Evolutionary conservation across 768 basidiomycete species (phyloP).

Genomic region (Crepidotus variabilis): DNA sequence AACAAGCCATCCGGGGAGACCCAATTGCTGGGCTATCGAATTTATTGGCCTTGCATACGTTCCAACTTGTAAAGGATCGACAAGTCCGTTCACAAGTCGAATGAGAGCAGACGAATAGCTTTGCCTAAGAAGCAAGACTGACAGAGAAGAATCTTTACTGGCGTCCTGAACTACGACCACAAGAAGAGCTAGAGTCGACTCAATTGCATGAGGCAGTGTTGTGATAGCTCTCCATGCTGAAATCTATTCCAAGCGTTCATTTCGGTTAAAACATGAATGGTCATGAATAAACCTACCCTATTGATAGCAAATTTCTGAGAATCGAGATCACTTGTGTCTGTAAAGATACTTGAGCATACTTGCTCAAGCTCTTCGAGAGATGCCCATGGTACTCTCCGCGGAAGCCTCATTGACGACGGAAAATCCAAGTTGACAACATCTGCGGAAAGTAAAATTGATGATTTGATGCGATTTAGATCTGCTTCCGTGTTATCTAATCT

Average conservation of each 20-base stretch:
- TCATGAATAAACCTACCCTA: conserved; percentile 43
- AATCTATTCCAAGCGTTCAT: conserved; percentile 39
- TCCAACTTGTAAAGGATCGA: conserved; percentile 90
- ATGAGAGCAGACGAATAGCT: conserved; percentile 80
- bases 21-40: conserved; percentile 81
- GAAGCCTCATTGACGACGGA: conserved; percentile 53
- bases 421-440: conserved; percentile 4
- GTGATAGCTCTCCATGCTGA: conserved; percentile 78
- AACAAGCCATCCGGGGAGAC: conserved; percentile 85
- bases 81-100: conserved; percentile 90
- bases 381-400: conserved; percentile 80
- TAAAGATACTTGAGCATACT: conserved; percentile 72
- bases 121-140: conserved; percentile 60
- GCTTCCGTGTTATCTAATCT: conserved; percentile 8
- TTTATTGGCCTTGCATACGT: conserved; percentile 89
- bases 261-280: neutral
- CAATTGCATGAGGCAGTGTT: conserved; percentile 77
- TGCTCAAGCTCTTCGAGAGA: conserved; percentile 67
- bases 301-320: conserved; percentile 57
- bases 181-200: conserved; percentile 64
- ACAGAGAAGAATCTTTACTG: conserved; percentile 17
- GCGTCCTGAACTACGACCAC: conserved; percentile 56
- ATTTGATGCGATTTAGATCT: neutral
- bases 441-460: conserved; percentile 3
- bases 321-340: conserved; percentile 56